Percentiles rank a stretch among this genome's conserved stretches.
Conservation (phyloP, 1,284 basidiomycete species). For the Psilocybe mexicana region DNA sequence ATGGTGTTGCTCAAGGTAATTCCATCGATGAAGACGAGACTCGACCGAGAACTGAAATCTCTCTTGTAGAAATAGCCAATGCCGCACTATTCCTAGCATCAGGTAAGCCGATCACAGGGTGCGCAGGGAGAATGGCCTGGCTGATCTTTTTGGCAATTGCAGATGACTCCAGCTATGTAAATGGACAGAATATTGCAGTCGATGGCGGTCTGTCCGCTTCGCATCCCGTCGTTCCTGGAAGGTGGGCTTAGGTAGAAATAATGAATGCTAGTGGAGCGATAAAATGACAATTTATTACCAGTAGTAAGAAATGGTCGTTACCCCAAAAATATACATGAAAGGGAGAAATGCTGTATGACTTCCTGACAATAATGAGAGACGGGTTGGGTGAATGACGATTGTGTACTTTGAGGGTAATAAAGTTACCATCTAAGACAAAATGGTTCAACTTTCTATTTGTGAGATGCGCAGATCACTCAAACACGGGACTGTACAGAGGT, state of each 20-base stretch:
- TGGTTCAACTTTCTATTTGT: neutral
- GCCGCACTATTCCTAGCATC: slow-evolving; percentile 86
- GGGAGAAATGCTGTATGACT: no score
- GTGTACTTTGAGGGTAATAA: neutral
- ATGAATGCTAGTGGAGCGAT: no score
- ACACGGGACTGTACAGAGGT: neutral
- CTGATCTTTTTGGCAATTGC: slow-evolving; percentile 5
- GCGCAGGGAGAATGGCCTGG: slow-evolving; percentile 8
- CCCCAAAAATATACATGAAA: no score
- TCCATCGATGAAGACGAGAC: neutral
- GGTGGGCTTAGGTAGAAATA: slow-evolving; percentile 39
- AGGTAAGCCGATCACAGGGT: slow-evolving; percentile 47
- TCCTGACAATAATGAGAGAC: no score
- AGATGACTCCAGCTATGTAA: slow-evolving; percentile 93
- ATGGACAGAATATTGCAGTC: slow-evolving; percentile 85
- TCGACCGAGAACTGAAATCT: neutral
- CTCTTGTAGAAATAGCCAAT: slow-evolving; percentile 74
- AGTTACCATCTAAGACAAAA: neutral
- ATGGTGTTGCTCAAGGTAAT: slow-evolving; percentile 75
- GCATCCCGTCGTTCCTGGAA: slow-evolving; percentile 71
- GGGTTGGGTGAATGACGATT: neutral
- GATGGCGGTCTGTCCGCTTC: slow-evolving; percentile 84
- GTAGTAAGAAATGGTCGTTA: no score
- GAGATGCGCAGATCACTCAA: neutral
- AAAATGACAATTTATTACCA: no score